A percentile compares a stretch with the other conserved stretches of the same genome.
Conservation (phyloP, 2,329 filamentous ascomycete species). For the Phialemoniopsis sp. region DNA sequence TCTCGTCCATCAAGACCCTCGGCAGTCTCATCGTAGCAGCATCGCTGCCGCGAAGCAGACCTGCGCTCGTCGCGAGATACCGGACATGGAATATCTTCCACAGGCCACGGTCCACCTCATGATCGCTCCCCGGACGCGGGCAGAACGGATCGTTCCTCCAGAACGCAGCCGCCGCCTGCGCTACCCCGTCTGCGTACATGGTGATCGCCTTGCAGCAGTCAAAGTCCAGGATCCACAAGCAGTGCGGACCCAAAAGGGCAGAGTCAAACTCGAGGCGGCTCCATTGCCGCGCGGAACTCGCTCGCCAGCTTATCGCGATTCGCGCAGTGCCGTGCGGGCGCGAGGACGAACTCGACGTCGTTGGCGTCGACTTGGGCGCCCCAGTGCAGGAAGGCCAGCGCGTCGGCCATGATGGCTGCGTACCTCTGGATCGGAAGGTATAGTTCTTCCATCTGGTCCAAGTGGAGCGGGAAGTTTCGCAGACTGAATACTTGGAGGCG, state of each 20-base stretch:
- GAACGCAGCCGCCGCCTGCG: conserved; percentile 36
- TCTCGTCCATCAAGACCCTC: too few species aligned
- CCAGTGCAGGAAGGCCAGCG: conserved; percentile 49
- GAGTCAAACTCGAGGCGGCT: not conserved
- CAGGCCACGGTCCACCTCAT: conserved; percentile 8
- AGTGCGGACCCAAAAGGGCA: conserved; percentile 21
- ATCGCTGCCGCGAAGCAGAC: too few species aligned
- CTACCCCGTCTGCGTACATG: conserved; percentile 32
- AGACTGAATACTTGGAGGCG: conserved; percentile 28
- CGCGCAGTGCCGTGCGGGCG: conserved; percentile 8
- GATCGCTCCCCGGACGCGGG: conserved; percentile 32
- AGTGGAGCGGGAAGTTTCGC: conserved; percentile 43
- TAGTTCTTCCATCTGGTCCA: conserved; percentile 44
- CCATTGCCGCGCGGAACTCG: too few species aligned
- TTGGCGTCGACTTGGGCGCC: conserved; percentile 39
- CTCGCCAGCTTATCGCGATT: too few species aligned
- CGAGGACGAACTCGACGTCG: conserved; percentile 53
- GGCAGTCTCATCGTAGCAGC: too few species aligned
- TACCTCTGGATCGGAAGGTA: conserved; percentile 27
- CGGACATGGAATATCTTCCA: conserved; percentile 16
- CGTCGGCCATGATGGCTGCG: conserved; percentile 40
- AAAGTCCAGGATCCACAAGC: conserved; percentile 44
- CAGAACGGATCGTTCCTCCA: conserved; percentile 48
- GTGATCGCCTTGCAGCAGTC: conserved; percentile 28
- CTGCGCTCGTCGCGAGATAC: conserved; percentile 8